Evolutionary conservation across 495 filamentous ascomycete species (phyloP).

Genomic region (Penicillium samsonianum): DNA sequence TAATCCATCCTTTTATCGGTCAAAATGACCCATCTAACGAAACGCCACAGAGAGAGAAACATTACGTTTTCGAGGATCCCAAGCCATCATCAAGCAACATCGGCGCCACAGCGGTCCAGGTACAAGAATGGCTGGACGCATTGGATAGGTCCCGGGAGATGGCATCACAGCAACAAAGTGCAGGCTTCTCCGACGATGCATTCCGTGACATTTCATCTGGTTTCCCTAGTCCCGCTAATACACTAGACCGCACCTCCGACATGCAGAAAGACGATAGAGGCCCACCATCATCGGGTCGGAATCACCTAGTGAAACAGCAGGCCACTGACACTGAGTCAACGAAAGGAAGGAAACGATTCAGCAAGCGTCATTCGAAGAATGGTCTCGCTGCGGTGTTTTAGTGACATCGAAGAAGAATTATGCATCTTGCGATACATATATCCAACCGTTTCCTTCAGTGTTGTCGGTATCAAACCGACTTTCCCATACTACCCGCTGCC

Average conservation of each 20-base stretch:
- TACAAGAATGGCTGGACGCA: constrained; percentile 85
- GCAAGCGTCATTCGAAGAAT: constrained; percentile 85
- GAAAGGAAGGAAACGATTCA: constrained; percentile 77
- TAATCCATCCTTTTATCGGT: constrained; percentile 15
- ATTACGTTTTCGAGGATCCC: constrained; percentile 89
- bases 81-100: constrained; percentile 60
- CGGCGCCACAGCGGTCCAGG: constrained; percentile 50
- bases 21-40: constrained; percentile 15
- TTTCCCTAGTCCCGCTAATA: constrained; percentile 75
- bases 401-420: background rate
- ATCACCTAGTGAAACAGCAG: constrained; percentile 52
- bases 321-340: constrained; percentile 54
- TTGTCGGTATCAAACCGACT: background rate
- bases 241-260: constrained; percentile 59
- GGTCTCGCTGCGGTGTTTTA: constrained; percentile 82
- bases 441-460: background rate
- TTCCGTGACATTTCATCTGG: constrained; percentile 72
- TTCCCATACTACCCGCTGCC: constrained; percentile 2
- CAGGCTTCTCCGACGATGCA: constrained; percentile 63
- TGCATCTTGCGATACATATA: constrained; percentile 4
- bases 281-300: constrained; percentile 38
- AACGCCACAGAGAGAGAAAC: constrained; percentile 71
- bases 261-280: constrained; percentile 33
- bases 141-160: constrained; percentile 81
- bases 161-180: constrained; percentile 67